phyloP scores from a whole-genome alignment of 768 basidiomycete genomes.

The Pulveroboletus sp. region DNA sequence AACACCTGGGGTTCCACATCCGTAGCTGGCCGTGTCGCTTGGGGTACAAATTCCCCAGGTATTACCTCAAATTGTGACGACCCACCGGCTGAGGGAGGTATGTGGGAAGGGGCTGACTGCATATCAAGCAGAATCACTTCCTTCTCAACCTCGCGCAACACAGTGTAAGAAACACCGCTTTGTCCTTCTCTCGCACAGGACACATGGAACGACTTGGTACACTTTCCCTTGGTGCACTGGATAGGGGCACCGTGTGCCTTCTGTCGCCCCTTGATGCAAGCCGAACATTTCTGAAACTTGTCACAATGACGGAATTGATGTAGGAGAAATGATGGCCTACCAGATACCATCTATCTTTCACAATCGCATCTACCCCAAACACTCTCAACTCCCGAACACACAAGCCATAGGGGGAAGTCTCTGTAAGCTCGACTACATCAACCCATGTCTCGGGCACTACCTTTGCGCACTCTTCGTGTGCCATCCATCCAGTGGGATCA shows the following conservation, averaged over 20 bases:
- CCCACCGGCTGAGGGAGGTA: slow-evolving; percentile 1
- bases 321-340: slow-evolving; percentile 41
- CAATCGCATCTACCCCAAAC: slow-evolving; percentile 83
- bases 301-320: not conserved
- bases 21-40: slow-evolving; percentile 1
- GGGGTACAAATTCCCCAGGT: not conserved
- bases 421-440: slow-evolving; percentile 52
- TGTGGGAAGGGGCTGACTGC: slow-evolving; percentile 9
- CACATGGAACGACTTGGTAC: slow-evolving; percentile 89
- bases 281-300: slow-evolving; percentile 76
- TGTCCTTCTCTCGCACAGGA: slow-evolving; percentile 68
- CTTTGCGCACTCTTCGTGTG: slow-evolving; percentile 75
- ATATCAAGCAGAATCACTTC: slow-evolving; percentile 66
- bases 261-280: slow-evolving; percentile 63
- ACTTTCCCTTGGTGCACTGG: slow-evolving; percentile 94
- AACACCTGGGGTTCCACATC: slow-evolving; percentile 35
- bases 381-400: slow-evolving; percentile 48
- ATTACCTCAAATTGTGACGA: not conserved
- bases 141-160: slow-evolving; percentile 72
- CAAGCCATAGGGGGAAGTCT: slow-evolving; percentile 29
- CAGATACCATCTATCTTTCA: slow-evolving; percentile 89
- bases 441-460: slow-evolving; percentile 92
- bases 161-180: slow-evolving; percentile 52
- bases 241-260: slow-evolving; percentile 78
- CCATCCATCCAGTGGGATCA: slow-evolving; percentile 51